These are phyloP conservation scores for Quillaja saponaria DNA, from an alignment of 306 rosid species.

Conservation along the genomic window DNA sequence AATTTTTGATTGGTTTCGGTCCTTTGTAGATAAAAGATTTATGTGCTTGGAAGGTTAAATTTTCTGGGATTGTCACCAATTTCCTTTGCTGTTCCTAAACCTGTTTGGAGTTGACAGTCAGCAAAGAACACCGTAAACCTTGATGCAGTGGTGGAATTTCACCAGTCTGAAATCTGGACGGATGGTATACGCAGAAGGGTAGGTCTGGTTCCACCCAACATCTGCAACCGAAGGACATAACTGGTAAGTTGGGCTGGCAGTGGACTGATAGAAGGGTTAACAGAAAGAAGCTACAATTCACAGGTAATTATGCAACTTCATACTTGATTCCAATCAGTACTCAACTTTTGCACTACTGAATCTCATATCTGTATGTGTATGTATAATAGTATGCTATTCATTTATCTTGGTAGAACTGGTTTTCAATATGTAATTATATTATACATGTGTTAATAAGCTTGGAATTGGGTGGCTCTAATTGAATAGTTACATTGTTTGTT, in stretches of 20 bases:
- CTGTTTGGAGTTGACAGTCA: constrained; percentile 9
- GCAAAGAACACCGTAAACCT: constrained; percentile 3
- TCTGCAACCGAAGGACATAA: constrained; percentile 19
- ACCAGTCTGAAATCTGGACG: constrained; percentile 14
- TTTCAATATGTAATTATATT: constrained; percentile 18
- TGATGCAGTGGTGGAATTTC: constrained; percentile 23
- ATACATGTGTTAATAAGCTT: constrained; percentile 19
- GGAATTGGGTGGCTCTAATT: constrained; percentile 1
- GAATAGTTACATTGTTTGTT: neutral
- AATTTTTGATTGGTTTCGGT: constrained; percentile 14
- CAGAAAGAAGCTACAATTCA: constrained; percentile 33
- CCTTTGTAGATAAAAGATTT: constrained; percentile 14
- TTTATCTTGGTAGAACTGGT: constrained; percentile 28
- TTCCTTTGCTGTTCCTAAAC: constrained; percentile 22
- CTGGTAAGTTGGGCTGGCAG: constrained; percentile 20
- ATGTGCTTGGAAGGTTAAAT: constrained; percentile 30
- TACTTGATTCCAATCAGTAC: constrained; percentile 22
- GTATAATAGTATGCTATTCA: constrained; percentile 25
- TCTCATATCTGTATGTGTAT: constrained; percentile 32
- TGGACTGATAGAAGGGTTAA: constrained; percentile 29
- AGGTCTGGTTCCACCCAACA: constrained; percentile 25
- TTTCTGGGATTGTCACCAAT: constrained; percentile 8
- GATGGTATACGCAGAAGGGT: constrained; percentile 24
- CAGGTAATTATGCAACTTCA: constrained; percentile 31
- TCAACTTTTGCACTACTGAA: constrained; percentile 23